These are phyloP conservation scores for Lonicera japonica DNA, from an alignment of 129 eudicot species.

Conservation along the genomic window DNA sequence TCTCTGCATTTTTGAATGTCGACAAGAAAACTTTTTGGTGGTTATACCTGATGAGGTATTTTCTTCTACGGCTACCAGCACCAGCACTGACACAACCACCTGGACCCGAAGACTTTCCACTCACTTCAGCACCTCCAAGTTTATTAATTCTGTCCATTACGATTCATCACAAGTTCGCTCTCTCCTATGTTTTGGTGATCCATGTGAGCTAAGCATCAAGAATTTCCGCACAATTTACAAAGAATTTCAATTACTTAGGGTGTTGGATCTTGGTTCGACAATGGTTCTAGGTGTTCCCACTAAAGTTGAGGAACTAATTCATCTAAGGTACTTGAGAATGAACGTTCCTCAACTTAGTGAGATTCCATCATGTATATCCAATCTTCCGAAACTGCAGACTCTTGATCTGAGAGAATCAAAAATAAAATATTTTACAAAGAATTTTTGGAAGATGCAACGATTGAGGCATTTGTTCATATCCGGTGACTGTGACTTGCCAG, in stretches of 20 bases:
- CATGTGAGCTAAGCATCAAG: background rate
- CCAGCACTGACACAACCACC: background rate
- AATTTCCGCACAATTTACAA: background rate
- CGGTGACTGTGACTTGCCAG: no score
- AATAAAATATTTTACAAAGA: no score
- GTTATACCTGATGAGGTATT: background rate
- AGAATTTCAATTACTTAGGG: background rate
- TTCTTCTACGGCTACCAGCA: no score
- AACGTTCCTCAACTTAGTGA: background rate
- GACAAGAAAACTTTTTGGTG: background rate
- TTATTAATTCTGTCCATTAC: background rate
- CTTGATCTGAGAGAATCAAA: background rate
- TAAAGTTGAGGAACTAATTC: background rate
- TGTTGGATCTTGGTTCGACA: background rate
- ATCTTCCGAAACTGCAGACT: background rate
- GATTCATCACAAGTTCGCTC: no score
- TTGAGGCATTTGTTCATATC: slow-evolving; percentile 1
- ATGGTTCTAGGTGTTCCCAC: background rate
- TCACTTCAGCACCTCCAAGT: background rate
- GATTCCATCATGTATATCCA: background rate
- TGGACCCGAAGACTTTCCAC: background rate
- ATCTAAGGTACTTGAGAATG: no score
- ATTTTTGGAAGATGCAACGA: background rate
- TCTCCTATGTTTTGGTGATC: background rate
- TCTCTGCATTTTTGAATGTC: background rate